Base-by-base conservation (phyloP, 2,329 filamentous ascomycete genomes). In the Penicillium aurantiogriseum region DNA sequence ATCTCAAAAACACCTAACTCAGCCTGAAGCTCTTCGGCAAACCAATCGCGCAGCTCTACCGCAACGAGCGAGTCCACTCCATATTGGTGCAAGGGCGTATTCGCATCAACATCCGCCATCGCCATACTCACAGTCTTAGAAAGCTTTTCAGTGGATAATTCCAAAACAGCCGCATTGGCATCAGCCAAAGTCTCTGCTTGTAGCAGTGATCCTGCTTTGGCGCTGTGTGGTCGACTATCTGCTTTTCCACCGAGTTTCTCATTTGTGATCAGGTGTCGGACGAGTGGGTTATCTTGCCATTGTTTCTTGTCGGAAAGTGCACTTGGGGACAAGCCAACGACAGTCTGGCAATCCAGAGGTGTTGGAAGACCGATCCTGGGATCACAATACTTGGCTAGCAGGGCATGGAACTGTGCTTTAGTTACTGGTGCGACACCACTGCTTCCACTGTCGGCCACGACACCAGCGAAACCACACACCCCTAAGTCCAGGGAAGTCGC, bases 21-120 rank as follows among this genome's bases (percentile, higher is more conserved):
- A 1, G 69, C 67, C 0, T 65, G 63, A 25, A 73, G 68, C 40
- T 74, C 70, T 42, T 67, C 67, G 15, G 60, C 56, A 7, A 79
- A 56, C 76, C 74, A 79, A 43, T 75, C 77, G 2, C 78, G 63
- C 33, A 81, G 44, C 62, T 81, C 78, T 0, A 80, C 74, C 1
- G 77, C 78, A 29, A 81, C 72, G 0, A 81, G 69, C 1, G 75
- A 77, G 63, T 79, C 76, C 8, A 77, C 69, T 0, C 77, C 76
- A 39, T 71, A 74, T 4, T 67, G 62, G 17, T 69, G 63, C 19
- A 72, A 62, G 2, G 73, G 63, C 61, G 66, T 68, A 1, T 49
- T 45, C 1, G 60, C 43, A 27, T 73, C 69, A 13, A 76, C 63
- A 7, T 76, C 73, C 4, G 58, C 58, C 8, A 61, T 54, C 3